A percentile compares a stretch with the other conserved stretches of the same genome.
These are phyloP conservation scores for Vigna radiata DNA, from an alignment of 306 rosid species.

Conservation along the genomic window DNA sequence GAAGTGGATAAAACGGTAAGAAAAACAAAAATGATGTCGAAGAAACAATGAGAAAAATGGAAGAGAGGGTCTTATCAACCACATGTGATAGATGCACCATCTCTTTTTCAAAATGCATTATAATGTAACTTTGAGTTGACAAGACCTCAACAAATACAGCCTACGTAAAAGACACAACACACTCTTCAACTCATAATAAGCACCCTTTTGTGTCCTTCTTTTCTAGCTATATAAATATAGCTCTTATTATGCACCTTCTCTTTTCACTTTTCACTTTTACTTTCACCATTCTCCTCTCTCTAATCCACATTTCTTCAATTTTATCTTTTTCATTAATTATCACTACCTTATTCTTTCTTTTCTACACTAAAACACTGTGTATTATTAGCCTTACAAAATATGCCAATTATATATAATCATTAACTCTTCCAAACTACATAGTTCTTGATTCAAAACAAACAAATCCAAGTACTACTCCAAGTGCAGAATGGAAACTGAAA, in stretches of 20 bases:
- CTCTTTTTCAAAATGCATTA: slow-evolving; percentile 50
- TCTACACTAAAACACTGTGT: neutral
- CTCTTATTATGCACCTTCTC: neutral
- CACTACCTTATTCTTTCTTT: neutral
- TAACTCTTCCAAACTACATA: neutral
- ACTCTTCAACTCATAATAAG: slow-evolving; percentile 37
- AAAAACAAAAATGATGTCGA: slow-evolving; percentile 30
- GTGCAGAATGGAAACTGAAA: slow-evolving; percentile 13
- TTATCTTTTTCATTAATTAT: neutral
- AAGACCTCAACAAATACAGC: slow-evolving; percentile 57
- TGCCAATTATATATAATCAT: neutral
- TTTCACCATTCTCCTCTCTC: slow-evolving; percentile 31
- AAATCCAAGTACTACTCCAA: neutral
- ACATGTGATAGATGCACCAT: slow-evolving; percentile 53
- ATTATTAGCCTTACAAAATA: neutral
- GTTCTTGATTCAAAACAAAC: slow-evolving; percentile 15
- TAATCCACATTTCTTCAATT: slow-evolving; percentile 23
- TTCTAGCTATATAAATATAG: slow-evolving; percentile 38
- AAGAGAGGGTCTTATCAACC: slow-evolving; percentile 48
- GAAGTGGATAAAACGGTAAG: slow-evolving; percentile 26
- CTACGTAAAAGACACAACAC: slow-evolving; percentile 48
- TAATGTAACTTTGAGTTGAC: slow-evolving; percentile 62
- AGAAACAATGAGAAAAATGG: slow-evolving; percentile 23
- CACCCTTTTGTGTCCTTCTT: slow-evolving; percentile 36
- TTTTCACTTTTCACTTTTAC: slow-evolving; percentile 42